Evolutionary conservation across 176 grass and related monocot species (phyloP), one percentile per base, ranked within the genome.

Genomic region (Chloris gayana): DNA sequence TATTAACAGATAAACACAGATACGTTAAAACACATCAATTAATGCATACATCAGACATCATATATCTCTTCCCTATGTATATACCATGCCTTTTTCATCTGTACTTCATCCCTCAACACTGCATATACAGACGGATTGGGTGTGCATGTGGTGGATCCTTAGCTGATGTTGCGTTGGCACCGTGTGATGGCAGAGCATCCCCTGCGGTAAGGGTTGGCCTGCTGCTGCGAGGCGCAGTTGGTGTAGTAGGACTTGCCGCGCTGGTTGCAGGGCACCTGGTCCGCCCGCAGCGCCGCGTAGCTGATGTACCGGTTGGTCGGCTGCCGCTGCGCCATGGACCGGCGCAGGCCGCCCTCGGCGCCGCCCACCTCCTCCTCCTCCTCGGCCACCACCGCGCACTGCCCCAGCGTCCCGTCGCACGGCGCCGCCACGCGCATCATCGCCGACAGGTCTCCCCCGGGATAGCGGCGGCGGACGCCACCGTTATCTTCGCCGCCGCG

Each of bases 161-260:
- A 93, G 63, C 77, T 39, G 47, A 82, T 83, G 80, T 44, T 83
- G 46, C 88, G 83, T 5, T 81, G 81, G 80, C 95, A 97, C 11
- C 56, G 76, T 19, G 95, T 97, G 76, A 97, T 97, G 76, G 74
- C 61, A 50, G 82, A 92, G 85, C 95, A 97, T 0, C 87, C 89
- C 4, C 92, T 92, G 25, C 59, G 63, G 85, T 97, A 97, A 6
- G 92, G 95, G 78, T 97, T 94, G 21, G 70, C 80, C 2, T 35
- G 34, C 56, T 32, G 0, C 39, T 79, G 54, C 26, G 46, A 49
- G 14, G 4, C 73, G 83, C 92, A 94, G 80, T 94, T 92, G 80
- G 34, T 85, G 89, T 97, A 97, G 87, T 97, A 97, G 14, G 95
- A 94, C 15, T 68, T 11, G 0, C 92, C 95, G 32, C 85, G 82